phyloP scores from a whole-genome alignment of 371 early-diverging fungal genomes.

The Mucor mucedo region DNA sequence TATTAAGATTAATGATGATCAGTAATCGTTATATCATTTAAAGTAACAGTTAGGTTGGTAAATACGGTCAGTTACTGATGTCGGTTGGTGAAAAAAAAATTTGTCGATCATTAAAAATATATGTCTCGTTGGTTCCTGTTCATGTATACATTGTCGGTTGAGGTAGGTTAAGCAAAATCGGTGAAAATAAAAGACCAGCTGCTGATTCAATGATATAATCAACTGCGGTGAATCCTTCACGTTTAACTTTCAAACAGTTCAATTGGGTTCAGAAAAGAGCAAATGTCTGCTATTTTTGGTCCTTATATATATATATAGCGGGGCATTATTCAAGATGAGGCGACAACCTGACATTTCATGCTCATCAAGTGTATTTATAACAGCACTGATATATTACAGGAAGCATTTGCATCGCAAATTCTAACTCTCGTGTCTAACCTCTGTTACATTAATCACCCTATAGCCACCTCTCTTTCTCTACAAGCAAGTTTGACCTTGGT shows the following conservation, averaged over 20 bases:
- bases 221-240: constrained; percentile 2
- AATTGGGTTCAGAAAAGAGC: not conserved
- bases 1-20: no score
- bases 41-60: no score
- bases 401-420: constrained; percentile 15
- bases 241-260: no score
- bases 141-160: constrained; percentile 9
- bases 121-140: constrained; percentile 1
- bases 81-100: no score
- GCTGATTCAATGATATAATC: constrained; percentile 3
- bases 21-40: no score
- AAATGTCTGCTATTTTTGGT: constrained; percentile 21
- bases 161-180: constrained; percentile 8
- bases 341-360: constrained; percentile 25
- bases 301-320: constrained; percentile 8
- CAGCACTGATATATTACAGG: constrained; percentile 20
- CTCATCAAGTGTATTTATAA: constrained; percentile 16
- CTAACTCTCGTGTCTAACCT: constrained; percentile 14
- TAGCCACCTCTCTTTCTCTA: constrained; percentile 16
- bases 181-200: constrained; percentile 11
- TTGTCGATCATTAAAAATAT: no score
- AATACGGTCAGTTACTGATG: no score
- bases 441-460: constrained; percentile 14
- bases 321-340: constrained; percentile 14
- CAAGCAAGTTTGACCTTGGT: no score